These are phyloP conservation scores for Lanzia echinophila DNA, from an alignment of 2,329 filamentous ascomycete species.

Conservation along the genomic window DNA sequence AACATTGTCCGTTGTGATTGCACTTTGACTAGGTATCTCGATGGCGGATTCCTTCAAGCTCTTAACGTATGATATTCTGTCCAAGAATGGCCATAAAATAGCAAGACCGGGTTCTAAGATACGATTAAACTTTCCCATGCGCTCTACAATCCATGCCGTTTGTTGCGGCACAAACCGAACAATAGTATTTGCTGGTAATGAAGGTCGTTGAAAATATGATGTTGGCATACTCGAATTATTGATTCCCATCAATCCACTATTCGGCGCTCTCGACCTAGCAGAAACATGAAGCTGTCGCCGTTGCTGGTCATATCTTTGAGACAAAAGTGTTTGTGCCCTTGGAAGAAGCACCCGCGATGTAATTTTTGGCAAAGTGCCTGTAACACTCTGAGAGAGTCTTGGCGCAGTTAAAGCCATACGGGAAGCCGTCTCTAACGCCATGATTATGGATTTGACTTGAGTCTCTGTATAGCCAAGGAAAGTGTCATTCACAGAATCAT, in stretches of 20 bases:
- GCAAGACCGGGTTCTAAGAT: slow-evolving; percentile 90
- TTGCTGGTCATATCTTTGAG: slow-evolving; percentile 19
- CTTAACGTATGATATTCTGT: slow-evolving; percentile 97
- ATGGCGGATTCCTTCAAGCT: slow-evolving; percentile 93
- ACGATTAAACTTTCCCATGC: slow-evolving; percentile 95
- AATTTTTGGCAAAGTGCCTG: slow-evolving; percentile 12
- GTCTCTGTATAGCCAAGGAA: not conserved
- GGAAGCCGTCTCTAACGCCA: slow-evolving; percentile 22
- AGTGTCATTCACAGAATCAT: not conserved
- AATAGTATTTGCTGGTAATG: slow-evolving; percentile 85
- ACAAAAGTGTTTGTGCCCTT: slow-evolving; percentile 17
- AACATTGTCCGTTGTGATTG: slow-evolving; percentile 97
- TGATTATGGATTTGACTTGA: slow-evolving; percentile 4
- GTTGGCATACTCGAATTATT: slow-evolving; percentile 43
- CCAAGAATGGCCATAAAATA: slow-evolving; percentile 80
- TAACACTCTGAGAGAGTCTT: slow-evolving; percentile 18
- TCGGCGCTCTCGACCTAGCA: slow-evolving; percentile 21
- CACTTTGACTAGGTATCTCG: slow-evolving; percentile 95
- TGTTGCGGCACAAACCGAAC: slow-evolving; percentile 98
- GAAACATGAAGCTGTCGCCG: slow-evolving; percentile 25
- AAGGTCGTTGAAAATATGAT: slow-evolving; percentile 72
- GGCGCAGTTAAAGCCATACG: slow-evolving; percentile 20
- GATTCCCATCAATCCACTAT: slow-evolving; percentile 25
- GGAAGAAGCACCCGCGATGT: slow-evolving; percentile 15
- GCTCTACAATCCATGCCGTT: slow-evolving; percentile 98